Percentiles rank a stretch among this genome's conserved stretches.
These are phyloP conservation scores for Syncephalastrum racemosum DNA, from an alignment of 371 early-diverging fungal species.

Conservation along the genomic window DNA sequence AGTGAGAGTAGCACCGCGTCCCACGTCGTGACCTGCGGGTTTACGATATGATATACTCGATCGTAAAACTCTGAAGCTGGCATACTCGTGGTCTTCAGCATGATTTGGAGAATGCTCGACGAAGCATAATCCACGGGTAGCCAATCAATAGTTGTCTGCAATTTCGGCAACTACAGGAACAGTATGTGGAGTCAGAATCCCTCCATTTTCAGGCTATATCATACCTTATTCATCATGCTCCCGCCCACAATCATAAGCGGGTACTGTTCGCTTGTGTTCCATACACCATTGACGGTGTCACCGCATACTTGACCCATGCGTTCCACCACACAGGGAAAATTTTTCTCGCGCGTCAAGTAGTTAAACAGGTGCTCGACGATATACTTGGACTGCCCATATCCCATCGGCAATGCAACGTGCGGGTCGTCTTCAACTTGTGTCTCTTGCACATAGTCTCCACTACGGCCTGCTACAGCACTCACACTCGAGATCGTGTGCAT, in stretches of 20 bases:
- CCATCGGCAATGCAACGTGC: slow-evolving; percentile 36
- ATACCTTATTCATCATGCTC: slow-evolving; percentile 22
- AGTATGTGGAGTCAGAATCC: too few species aligned
- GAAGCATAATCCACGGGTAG: slow-evolving; percentile 38
- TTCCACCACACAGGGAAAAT: slow-evolving; percentile 33
- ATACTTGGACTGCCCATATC: slow-evolving; percentile 46
- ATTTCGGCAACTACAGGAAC: slow-evolving; percentile 23
- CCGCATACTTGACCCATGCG: slow-evolving; percentile 48
- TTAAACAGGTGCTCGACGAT: slow-evolving; percentile 34
- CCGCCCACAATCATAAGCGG: slow-evolving; percentile 42
- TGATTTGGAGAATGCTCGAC: slow-evolving; percentile 27
- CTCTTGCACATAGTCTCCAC: slow-evolving; percentile 21
- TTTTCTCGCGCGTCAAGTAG: slow-evolving; percentile 30
- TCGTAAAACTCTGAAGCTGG: slow-evolving; percentile 7
- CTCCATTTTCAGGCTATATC: slow-evolving; percentile 1
- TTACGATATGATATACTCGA: slow-evolving; percentile 38
- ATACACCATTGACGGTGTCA: slow-evolving; percentile 34
- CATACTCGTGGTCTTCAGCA: slow-evolving; percentile 19
- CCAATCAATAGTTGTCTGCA: slow-evolving; percentile 33
- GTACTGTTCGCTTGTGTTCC: slow-evolving; percentile 46
- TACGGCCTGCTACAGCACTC: slow-evolving; percentile 19
- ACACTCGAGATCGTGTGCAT: slow-evolving; percentile 39
- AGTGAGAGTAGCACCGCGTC: slow-evolving; percentile 20
- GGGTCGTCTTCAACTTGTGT: slow-evolving; percentile 25
- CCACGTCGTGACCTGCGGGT: slow-evolving; percentile 27